phyloP scores from a whole-genome alignment of 2,329 filamentous ascomycete genomes.

The Exophiala alcalophila region DNA sequence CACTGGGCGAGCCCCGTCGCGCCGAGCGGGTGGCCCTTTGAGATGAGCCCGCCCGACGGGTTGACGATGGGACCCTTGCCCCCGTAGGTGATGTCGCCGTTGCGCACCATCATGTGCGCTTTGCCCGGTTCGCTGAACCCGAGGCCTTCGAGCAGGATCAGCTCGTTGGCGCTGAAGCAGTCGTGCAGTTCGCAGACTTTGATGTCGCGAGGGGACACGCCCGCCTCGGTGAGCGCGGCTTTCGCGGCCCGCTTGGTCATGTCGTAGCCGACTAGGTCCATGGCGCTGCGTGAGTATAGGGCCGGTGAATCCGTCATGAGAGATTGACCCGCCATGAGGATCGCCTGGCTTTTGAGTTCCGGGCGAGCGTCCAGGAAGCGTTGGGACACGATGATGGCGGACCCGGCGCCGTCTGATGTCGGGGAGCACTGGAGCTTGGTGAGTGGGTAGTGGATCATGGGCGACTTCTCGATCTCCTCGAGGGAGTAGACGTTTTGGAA shows the following conservation, averaged over 20 bases:
- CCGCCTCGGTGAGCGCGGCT: constrained; percentile 70
- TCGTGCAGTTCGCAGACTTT: constrained; percentile 92
- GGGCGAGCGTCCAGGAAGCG: constrained; percentile 84
- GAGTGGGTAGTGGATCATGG: constrained; percentile 79
- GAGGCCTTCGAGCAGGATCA: constrained; percentile 83
- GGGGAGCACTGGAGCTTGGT: constrained; percentile 98
- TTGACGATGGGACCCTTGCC: constrained; percentile 73
- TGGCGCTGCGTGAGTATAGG: constrained; percentile 73
- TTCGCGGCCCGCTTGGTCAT: constrained; percentile 74
- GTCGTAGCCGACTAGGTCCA: constrained; percentile 84
- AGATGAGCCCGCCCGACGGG: constrained; percentile 90
- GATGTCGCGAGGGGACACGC: constrained; percentile 63
- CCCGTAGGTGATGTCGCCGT: constrained; percentile 88
- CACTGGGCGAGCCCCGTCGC: constrained; percentile 92
- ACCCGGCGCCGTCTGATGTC: constrained; percentile 87
- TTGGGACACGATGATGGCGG: constrained; percentile 84
- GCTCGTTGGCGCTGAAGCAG: constrained; percentile 94
- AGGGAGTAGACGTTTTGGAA: constrained; percentile 89
- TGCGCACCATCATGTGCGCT: constrained; percentile 85
- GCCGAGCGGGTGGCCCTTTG: constrained; percentile 90
- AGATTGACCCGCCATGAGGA: constrained; percentile 83
- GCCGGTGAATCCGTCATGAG: constrained; percentile 76
- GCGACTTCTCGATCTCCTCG: constrained; percentile 72
- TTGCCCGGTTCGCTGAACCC: constrained; percentile 75
- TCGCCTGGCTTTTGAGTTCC: constrained; percentile 73